Percentiles rank a stretch among this genome's conserved stretches.
Evolutionary conservation across 2,329 filamentous ascomycete genomes (phyloP).

Genomic region (Mariannaea elegans): DNA sequence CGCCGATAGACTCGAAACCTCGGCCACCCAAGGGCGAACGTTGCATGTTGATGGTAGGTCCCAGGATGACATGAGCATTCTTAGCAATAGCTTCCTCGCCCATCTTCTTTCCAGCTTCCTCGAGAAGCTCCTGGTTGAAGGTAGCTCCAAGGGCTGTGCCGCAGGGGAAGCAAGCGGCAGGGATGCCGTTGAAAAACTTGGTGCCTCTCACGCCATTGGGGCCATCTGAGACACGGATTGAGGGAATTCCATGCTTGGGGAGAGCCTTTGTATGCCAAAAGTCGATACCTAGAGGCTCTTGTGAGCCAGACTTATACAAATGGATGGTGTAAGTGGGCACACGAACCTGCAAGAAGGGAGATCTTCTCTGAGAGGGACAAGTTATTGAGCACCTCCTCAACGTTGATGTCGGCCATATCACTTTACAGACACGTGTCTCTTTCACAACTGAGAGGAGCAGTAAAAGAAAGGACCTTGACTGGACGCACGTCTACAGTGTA

Average conservation of each 20-base stretch:
- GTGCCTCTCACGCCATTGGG: conserved; percentile 75
- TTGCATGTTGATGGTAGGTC: conserved; percentile 72
- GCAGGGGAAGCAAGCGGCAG: conserved; percentile 69
- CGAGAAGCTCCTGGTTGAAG: conserved; percentile 63
- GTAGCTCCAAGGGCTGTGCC: conserved; percentile 66
- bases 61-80: conserved; percentile 66
- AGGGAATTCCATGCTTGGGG: conserved; percentile 68
- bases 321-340: not conserved
- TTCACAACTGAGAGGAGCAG: not conserved
- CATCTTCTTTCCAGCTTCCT: conserved; percentile 60
- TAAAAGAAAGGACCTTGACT: not conserved
- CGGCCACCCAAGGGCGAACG: conserved; percentile 67
- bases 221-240: conserved; percentile 72
- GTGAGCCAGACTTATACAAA: not conserved
- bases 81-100: conserved; percentile 64
- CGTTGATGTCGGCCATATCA: conserved; percentile 60
- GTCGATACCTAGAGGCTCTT: conserved; percentile 60
- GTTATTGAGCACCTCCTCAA: conserved; percentile 63
- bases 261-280: conserved; percentile 75
- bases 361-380: conserved; percentile 62
- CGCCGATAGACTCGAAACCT: conserved; percentile 67
- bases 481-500: not conserved
- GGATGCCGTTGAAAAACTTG: conserved; percentile 72
- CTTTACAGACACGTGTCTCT: not conserved
- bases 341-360: conserved; percentile 59